Percentiles rank a stretch among this genome's conserved stretches.
Evolutionary conservation across 441 rosid species (phyloP).

Genomic region (Corymbia calophylla): DNA sequence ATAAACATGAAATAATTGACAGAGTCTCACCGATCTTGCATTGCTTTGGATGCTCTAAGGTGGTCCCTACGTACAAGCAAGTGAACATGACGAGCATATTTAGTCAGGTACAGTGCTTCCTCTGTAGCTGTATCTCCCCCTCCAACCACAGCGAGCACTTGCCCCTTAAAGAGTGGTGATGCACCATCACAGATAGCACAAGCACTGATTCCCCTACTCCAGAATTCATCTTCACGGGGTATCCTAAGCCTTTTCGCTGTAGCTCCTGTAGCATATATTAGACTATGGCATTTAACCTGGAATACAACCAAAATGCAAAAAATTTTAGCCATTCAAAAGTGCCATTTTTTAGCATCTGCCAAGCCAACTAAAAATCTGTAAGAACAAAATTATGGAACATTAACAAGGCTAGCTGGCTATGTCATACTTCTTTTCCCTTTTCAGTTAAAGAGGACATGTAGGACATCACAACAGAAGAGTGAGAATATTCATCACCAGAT

Average conservation of each 20-base stretch:
- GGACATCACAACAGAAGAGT: not conserved
- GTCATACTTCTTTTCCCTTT: not conserved
- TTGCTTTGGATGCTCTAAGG: slow-evolving; percentile 91
- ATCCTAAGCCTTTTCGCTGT: slow-evolving; percentile 72
- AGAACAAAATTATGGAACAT: not conserved
- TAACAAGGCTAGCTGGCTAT: not conserved
- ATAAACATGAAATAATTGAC: not conserved
- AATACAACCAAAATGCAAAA: slow-evolving; percentile 1
- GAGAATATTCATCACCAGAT: not conserved
- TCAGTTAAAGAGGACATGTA: not conserved
- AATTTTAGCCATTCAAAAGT: not conserved
- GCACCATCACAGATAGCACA: slow-evolving; percentile 99
- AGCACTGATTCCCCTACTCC: slow-evolving; percentile 99
- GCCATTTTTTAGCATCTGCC: not conserved
- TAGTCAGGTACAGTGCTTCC: slow-evolving; percentile 90
- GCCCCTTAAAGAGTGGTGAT: slow-evolving; percentile 92
- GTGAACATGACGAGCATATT: slow-evolving; percentile 96
- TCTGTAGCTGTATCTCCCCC: slow-evolving; percentile 99
- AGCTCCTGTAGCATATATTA: slow-evolving; percentile 93
- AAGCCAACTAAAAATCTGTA: not conserved
- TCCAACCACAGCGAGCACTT: slow-evolving; percentile 95
- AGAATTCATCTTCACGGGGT: slow-evolving; percentile 94
- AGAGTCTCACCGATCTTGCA: slow-evolving; percentile 93
- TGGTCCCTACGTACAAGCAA: slow-evolving; percentile 84
- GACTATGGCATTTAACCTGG: slow-evolving; percentile 84